Conservation (phyloP, 2,329 filamentous ascomycete species). For the Penicillium sp. region DNA sequence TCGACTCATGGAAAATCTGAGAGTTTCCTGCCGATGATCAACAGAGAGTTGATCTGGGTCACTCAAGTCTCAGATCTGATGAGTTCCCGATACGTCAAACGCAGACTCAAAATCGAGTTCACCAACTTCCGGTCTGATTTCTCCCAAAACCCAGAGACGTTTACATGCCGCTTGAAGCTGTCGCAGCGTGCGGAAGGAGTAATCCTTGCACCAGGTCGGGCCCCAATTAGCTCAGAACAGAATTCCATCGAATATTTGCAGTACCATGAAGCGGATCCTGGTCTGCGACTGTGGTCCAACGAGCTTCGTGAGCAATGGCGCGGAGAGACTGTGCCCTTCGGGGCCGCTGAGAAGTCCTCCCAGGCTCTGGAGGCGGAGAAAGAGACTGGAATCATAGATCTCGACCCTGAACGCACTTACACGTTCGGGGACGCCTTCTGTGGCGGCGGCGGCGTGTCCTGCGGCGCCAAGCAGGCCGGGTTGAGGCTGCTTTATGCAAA, state of each 20-base stretch:
- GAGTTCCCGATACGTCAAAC: slow-evolving; percentile 37
- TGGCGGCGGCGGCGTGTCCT: slow-evolving; percentile 71
- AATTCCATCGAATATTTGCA: slow-evolving; percentile 33
- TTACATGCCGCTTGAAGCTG: slow-evolving; percentile 39
- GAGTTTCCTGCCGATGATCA: slow-evolving; percentile 34
- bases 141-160: slow-evolving; percentile 27
- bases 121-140: slow-evolving; percentile 54
- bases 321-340: slow-evolving; percentile 33
- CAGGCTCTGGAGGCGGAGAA: neutral
- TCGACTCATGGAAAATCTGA: slow-evolving; percentile 35
- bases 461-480: slow-evolving; percentile 63
- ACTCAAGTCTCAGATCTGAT: slow-evolving; percentile 48
- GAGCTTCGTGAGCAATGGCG: slow-evolving; percentile 37
- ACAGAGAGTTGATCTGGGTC: slow-evolving; percentile 51
- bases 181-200: slow-evolving; percentile 10
- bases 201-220: neutral
- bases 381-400: neutral
- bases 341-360: slow-evolving; percentile 14
- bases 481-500: slow-evolving; percentile 63
- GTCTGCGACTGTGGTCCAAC: slow-evolving; percentile 9
- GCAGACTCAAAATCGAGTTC: slow-evolving; percentile 48
- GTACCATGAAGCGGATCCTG: slow-evolving; percentile 32
- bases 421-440: slow-evolving; percentile 73
- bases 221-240: slow-evolving; percentile 17
- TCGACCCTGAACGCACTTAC: slow-evolving; percentile 47